Evolutionary conservation across 2,329 filamentous ascomycete genomes (phyloP), one percentile per base, ranked within the genome.

Genomic region (Pseudogymnoascus pannorum): DNA sequence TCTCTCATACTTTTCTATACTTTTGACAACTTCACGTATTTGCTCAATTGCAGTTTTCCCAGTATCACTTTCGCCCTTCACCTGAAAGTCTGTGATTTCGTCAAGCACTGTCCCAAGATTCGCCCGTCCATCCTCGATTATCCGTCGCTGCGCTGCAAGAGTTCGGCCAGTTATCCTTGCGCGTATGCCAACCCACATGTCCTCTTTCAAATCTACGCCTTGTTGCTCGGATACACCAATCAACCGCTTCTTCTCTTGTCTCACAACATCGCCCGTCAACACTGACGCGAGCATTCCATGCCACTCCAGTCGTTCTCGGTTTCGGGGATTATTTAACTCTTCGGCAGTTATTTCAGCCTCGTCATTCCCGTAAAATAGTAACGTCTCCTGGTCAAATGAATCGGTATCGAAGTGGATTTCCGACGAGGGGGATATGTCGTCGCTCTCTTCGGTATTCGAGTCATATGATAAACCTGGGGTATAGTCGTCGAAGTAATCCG

Each of bases 231-330:
- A 79, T 3, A 90, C 87, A 51, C 91, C 92, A 67, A 95, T 94
- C 70, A 99, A 75, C 48, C 94, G 86, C 74, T 96, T 96, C 80
- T 99, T 99, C 77, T 99, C 94, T 74, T 99, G 94, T 69, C 91
- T 91, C 62, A 99, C 93, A 7, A 99, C 94, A 73, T 99, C 94
- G 66, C 94, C 94, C 1, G 92, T 97, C 67, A 99, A 78, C 3
- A 99, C 94, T 12, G 93, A 95, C 63, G 93, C 91, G 61, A 99
- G 78, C 94, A 99, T 99, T 2, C 91, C 91, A 75, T 99, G 92
- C 94, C 94, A 99, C 75, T 99, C 94, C 22, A 99, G 79, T 48
- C 93, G 82, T 74, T 97, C 94, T 64, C 92, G 83, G 71, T 92
- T 97, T 65, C 87, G 86, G 1, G 92, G 89, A 68, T 97, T 89